phyloP scores from a whole-genome alignment of 371 early-diverging fungal species.

The Actinomucor elegans region DNA sequence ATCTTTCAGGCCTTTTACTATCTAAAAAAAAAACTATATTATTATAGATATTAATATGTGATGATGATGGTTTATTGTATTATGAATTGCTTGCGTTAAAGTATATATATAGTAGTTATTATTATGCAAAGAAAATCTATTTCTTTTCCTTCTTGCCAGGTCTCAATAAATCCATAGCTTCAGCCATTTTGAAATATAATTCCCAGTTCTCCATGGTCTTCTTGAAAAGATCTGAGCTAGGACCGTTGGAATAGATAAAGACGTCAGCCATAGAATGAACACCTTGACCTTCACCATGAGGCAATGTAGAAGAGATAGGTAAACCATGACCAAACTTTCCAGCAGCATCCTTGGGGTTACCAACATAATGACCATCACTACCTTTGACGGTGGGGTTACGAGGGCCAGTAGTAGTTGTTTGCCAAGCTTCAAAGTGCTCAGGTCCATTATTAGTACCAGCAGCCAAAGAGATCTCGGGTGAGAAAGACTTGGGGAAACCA shows the following conservation, averaged over 20 bases:
- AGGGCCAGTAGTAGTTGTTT: constrained; percentile 41
- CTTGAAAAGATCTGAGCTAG: constrained; percentile 55
- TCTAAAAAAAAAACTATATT: too few relatives aligned
- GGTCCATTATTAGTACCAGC: constrained; percentile 65
- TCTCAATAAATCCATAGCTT: constrained; percentile 25
- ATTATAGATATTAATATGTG: too few relatives aligned
- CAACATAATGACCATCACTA: constrained; percentile 23
- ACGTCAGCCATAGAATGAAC: constrained; percentile 67
- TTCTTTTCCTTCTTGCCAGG: constrained; percentile 17
- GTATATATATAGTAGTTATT: too few relatives aligned
- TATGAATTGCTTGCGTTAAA: too few relatives aligned
- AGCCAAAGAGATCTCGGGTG: constrained; percentile 60
- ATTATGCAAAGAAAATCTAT: too few relatives aligned
- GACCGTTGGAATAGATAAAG: constrained; percentile 55
- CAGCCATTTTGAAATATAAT: constrained; percentile 59
- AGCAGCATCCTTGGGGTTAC: constrained; percentile 35
- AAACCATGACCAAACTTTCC: constrained; percentile 48
- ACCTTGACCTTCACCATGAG: constrained; percentile 34
- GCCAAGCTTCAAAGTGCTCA: constrained; percentile 61
- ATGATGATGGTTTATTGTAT: too few relatives aligned
- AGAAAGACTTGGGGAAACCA: constrained; percentile 52
- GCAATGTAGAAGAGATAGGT: constrained; percentile 39
- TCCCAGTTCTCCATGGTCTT: constrained; percentile 63
- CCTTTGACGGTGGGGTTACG: constrained; percentile 38
- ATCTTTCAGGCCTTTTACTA: too few relatives aligned